A percentile compares a stretch with the other conserved stretches of the same genome.
Evolutionary conservation across 352 stramenopile genomes (phyloP).

Genomic region (Sclerospora graminicola): DNA sequence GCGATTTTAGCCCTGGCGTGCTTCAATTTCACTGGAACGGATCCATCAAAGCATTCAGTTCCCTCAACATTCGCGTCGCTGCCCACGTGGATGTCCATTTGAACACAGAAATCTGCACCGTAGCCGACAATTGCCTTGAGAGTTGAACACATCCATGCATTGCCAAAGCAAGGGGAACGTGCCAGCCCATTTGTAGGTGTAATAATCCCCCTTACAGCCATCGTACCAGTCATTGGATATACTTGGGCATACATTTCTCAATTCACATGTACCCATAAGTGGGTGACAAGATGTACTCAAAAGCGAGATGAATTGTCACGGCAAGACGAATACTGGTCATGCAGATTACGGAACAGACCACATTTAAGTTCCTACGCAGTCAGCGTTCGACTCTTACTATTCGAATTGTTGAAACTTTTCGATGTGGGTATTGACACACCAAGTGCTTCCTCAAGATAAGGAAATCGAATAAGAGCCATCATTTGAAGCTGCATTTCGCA

Average conservation of each 20-base stretch:
- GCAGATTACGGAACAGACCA: too few species aligned
- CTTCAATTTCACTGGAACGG: slow-evolving; percentile 45
- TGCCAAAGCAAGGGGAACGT: slow-evolving; percentile 73
- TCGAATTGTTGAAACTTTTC: too few species aligned
- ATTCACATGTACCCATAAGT: slow-evolving; percentile 60
- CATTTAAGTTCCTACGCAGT: too few species aligned
- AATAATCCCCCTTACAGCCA: slow-evolving; percentile 66
- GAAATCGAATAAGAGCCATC: too few species aligned
- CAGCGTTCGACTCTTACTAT: too few species aligned
- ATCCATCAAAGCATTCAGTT: slow-evolving; percentile 76
- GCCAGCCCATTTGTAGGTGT: slow-evolving; percentile 44
- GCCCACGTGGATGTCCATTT: slow-evolving; percentile 77
- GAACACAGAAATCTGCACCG: slow-evolving; percentile 54
- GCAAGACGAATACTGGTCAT: too few species aligned
- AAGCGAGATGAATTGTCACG: too few species aligned
- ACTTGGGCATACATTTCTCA: slow-evolving; percentile 64
- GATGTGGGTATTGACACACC: too few species aligned
- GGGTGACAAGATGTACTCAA: slow-evolving; percentile 74
- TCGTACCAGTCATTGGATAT: slow-evolving; percentile 67
- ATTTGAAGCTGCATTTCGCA: too few species aligned
- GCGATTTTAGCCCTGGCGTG: too few species aligned
- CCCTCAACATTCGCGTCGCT: slow-evolving; percentile 52
- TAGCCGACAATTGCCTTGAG: slow-evolving; percentile 43
- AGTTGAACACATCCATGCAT: slow-evolving; percentile 69
- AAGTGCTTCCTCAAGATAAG: too few species aligned